Percentiles rank a stretch among this genome's conserved stretches.
Evolutionary conservation across 2,329 filamentous ascomycete genomes (phyloP).

Genomic region (Fusarium acutatum): DNA sequence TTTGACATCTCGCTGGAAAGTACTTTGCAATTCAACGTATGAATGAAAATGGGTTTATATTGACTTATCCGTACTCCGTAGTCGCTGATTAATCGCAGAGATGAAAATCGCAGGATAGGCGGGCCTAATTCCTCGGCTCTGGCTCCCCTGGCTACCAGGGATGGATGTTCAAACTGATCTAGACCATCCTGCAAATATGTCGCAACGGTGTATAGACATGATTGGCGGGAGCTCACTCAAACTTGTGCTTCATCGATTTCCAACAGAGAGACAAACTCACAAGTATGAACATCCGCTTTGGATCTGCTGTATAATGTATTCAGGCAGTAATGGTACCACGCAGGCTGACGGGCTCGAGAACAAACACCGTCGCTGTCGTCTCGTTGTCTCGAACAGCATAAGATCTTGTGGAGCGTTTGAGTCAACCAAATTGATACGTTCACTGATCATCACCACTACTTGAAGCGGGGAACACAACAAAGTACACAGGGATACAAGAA

Average conservation of each 20-base stretch:
- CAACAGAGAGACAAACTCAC: neutral
- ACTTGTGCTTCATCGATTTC: slow-evolving; percentile 27
- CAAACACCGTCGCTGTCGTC: slow-evolving; percentile 31
- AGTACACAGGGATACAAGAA: neutral
- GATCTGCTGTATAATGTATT: neutral
- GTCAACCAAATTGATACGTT: slow-evolving; percentile 30
- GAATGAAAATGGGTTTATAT: neutral
- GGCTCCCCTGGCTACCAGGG: slow-evolving; percentile 31
- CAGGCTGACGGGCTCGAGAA: slow-evolving; percentile 12
- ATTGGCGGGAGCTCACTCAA: slow-evolving; percentile 33
- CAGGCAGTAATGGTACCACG: neutral
- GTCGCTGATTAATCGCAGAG: slow-evolving; percentile 20
- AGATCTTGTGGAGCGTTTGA: slow-evolving; percentile 27
- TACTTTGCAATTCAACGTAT: neutral
- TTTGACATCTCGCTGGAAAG: neutral
- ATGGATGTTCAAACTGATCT: slow-evolving; percentile 36
- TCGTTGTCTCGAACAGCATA: slow-evolving; percentile 23
- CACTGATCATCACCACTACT: neutral
- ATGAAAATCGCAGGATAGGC: slow-evolving; percentile 33
- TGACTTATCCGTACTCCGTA: neutral
- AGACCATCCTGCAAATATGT: slow-evolving; percentile 38
- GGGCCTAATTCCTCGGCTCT: slow-evolving; percentile 41
- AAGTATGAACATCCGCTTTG: neutral
- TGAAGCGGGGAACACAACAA: slow-evolving; percentile 35
- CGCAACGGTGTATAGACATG: slow-evolving; percentile 27